Percentiles rank a stretch among this genome's conserved stretches.
phyloP scores from a whole-genome alignment of 148 eudicot species.

The Arbutus unedo region DNA sequence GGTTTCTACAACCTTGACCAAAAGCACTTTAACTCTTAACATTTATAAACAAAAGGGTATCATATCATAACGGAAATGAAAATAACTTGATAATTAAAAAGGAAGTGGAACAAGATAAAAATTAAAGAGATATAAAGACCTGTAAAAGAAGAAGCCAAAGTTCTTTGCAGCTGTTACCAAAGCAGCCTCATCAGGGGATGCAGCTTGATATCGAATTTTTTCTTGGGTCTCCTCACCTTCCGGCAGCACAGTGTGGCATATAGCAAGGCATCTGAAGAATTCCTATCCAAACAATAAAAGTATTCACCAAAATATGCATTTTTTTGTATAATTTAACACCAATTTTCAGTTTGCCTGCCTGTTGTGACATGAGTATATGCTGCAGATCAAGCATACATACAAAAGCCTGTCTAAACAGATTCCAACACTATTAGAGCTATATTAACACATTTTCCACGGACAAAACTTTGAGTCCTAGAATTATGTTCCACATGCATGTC shows the following conservation, averaged over 20 bases:
- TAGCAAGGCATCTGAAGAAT: conserved; percentile 98
- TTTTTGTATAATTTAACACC: neutral
- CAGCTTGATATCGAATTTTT: conserved; percentile 87
- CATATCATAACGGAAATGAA: neutral
- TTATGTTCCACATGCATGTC: neutral
- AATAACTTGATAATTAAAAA: neutral
- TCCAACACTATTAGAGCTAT: neutral
- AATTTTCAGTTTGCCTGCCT: neutral
- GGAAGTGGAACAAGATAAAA: neutral
- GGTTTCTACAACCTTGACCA: too few species aligned
- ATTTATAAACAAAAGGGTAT: neutral
- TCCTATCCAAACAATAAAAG: conserved; percentile 45
- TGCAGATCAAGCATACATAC: conserved; percentile 3
- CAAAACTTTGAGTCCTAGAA: neutral
- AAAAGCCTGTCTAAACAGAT: neutral
- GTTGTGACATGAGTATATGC: conserved; percentile 1
- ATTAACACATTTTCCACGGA: neutral
- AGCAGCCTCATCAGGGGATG: conserved; percentile 99
- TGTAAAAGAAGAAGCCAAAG: conserved; percentile 98
- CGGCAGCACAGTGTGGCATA: conserved; percentile 96
- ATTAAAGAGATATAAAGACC: conserved; percentile 29
- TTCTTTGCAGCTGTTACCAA: conserved; percentile 94
- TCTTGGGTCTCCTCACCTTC: conserved; percentile 98
- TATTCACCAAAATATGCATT: conserved; percentile 7
- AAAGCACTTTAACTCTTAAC: neutral